Evolutionary conservation across 1,284 basidiomycete genomes (phyloP).

Genomic region (Puccinia hordei): DNA sequence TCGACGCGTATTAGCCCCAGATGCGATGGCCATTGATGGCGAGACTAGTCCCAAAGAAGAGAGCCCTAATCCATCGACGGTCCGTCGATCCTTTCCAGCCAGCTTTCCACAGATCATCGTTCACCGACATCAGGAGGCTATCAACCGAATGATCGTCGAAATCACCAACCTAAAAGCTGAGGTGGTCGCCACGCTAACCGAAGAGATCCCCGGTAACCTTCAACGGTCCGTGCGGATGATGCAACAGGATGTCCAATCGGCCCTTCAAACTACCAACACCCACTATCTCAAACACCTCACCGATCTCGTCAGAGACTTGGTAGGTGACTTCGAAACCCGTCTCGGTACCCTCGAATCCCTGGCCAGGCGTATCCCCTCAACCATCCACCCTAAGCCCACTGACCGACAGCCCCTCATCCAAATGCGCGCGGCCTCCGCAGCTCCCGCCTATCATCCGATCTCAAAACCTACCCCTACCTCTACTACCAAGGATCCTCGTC

Average conservation of each 20-base stretch:
- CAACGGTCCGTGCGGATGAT: slow-evolving; percentile 5
- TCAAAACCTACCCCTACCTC: neutral
- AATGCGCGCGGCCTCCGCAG: neutral
- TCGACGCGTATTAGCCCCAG: neutral
- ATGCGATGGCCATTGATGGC: neutral
- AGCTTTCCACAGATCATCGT: neutral
- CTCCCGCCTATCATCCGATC: neutral
- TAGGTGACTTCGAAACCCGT: neutral
- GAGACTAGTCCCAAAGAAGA: neutral
- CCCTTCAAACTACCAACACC: neutral
- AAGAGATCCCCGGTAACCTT: slow-evolving; percentile 22
- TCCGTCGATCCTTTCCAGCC: no score
- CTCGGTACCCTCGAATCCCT: neutral
- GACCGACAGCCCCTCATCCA: no score
- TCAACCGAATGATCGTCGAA: neutral
- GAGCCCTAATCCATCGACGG: neutral
- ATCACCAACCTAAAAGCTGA: neutral
- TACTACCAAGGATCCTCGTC: neutral
- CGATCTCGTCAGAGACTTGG: neutral
- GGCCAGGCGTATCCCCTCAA: neutral
- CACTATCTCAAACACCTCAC: neutral
- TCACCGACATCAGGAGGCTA: neutral
- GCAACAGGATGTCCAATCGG: slow-evolving; percentile 20
- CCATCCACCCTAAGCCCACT: neutral
- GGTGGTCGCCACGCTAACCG: neutral